These are phyloP conservation scores for Backusella parvicylindrica DNA, from an alignment of 192 early-diverging fungal species.

Conservation along the genomic window DNA sequence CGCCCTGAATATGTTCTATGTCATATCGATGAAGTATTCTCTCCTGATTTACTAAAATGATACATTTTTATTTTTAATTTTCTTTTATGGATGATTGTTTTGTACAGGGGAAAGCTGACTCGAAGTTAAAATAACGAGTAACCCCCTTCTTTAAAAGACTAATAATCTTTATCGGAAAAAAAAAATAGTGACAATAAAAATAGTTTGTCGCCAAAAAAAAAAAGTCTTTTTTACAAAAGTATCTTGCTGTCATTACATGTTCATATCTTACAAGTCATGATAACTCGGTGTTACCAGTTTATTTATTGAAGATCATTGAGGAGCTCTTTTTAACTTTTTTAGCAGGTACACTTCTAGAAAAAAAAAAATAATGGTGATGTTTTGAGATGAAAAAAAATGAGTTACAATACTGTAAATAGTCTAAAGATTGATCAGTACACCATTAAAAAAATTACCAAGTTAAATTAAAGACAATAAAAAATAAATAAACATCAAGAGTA, in stretches of 20 bases:
- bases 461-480: not conserved
- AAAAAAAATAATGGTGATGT: not conserved
- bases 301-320: not conserved
- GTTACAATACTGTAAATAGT: not conserved
- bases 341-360: not conserved
- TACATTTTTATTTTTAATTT: not conserved
- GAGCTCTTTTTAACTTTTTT: not conserved
- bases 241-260: not conserved
- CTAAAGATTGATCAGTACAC: not conserved
- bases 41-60: constrained; percentile 1
- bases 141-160: not conserved
- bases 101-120: not conserved
- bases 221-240: not conserved
- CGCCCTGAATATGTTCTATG: not conserved
- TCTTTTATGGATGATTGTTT: too few species aligned
- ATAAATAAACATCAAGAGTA: not conserved
- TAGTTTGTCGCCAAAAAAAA: not conserved
- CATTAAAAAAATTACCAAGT: not conserved
- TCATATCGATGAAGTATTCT: not conserved
- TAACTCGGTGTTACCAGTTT: not conserved
- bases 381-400: too few species aligned
- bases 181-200: constrained; percentile 1
- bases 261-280: not conserved
- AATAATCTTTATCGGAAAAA: not conserved
- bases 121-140: not conserved